These are phyloP conservation scores for Amesomyces nigricolor DNA, from an alignment of 2,329 filamentous ascomycete genomes.

Conservation along the genomic window DNA sequence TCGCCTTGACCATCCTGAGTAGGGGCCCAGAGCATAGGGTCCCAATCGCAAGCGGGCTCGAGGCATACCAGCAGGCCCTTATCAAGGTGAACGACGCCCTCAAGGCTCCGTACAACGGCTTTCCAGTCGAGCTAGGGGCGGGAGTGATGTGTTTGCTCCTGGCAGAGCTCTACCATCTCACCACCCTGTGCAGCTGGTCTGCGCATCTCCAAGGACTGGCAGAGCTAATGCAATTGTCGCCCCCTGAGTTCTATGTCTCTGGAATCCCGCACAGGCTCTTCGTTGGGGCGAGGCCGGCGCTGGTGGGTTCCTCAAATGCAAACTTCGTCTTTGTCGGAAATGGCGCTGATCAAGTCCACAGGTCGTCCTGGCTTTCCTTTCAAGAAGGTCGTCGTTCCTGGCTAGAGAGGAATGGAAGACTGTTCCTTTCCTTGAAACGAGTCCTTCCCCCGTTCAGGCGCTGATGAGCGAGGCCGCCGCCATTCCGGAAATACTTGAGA, in stretches of 20 bases:
- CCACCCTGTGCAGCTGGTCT: constrained; percentile 23
- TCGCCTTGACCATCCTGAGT: constrained; percentile 30
- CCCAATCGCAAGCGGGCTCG: constrained; percentile 25
- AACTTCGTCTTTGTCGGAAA: background rate
- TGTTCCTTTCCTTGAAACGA: constrained; percentile 29
- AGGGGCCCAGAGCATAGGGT: constrained; percentile 21
- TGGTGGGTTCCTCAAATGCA: constrained; percentile 27
- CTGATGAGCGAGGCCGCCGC: constrained; percentile 29
- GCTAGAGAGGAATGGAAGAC: constrained; percentile 28
- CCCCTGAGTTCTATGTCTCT: constrained; percentile 29
- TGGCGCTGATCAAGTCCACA: constrained; percentile 12
- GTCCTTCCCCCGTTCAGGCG: constrained; percentile 30
- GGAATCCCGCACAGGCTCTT: constrained; percentile 36
- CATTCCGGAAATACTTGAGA: constrained; percentile 30
- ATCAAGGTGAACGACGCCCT: constrained; percentile 27
- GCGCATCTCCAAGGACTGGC: constrained; percentile 34
- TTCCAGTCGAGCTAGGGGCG: constrained; percentile 28
- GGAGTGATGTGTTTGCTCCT: constrained; percentile 35
- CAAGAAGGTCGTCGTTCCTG: constrained; percentile 31
- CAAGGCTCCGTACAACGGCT: constrained; percentile 7
- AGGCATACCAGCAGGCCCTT: constrained; percentile 31
- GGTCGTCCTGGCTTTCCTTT: constrained; percentile 31
- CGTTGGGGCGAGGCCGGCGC: constrained; percentile 35
- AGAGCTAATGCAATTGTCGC: constrained; percentile 31
- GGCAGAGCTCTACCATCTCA: constrained; percentile 32